Conservation (phyloP, 169 alveolate genomes). For the Eimeria tenella region DNA sequence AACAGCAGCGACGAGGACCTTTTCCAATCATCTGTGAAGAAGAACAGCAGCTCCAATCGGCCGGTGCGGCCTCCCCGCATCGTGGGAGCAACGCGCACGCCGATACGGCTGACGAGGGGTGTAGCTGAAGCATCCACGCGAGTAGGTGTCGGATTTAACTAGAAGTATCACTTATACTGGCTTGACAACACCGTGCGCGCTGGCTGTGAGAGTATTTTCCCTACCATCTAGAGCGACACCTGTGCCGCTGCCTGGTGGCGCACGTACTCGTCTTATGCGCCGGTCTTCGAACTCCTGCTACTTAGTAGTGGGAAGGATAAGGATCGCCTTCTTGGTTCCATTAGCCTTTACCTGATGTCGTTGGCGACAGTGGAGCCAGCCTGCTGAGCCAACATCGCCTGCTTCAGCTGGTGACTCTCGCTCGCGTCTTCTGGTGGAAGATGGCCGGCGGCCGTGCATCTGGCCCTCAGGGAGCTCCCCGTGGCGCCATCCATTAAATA, state of each 20-base stretch:
- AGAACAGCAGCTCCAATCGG: conserved; percentile 53
- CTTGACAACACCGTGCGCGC: background rate
- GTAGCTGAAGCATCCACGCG: conserved; percentile 54
- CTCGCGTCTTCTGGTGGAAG: conserved; percentile 61
- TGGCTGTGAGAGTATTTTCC: background rate
- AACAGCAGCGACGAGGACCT: conserved; percentile 13
- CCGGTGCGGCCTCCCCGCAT: conserved; percentile 76
- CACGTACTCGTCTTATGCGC: background rate
- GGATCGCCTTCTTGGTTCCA: background rate
- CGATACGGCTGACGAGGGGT: conserved; percentile 62
- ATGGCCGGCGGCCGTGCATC: conserved; percentile 70
- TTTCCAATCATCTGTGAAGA: conserved; percentile 15
- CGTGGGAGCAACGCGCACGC: conserved; percentile 66
- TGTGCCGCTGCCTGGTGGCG: background rate
- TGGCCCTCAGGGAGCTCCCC: conserved; percentile 73
- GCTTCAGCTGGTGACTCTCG: background rate
- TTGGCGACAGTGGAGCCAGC: conserved; percentile 17
- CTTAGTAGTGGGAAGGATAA: background rate
- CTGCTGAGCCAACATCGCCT: conserved; percentile 34
- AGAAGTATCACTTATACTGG: background rate
- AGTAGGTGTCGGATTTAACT: background rate
- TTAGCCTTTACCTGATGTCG: background rate
- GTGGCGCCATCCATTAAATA: conserved; percentile 61
- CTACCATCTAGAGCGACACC: background rate
- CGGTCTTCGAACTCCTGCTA: background rate